These are phyloP conservation scores for Teratosphaeria destructans DNA, from an alignment of 2,329 filamentous ascomycete genomes.

Conservation along the genomic window DNA sequence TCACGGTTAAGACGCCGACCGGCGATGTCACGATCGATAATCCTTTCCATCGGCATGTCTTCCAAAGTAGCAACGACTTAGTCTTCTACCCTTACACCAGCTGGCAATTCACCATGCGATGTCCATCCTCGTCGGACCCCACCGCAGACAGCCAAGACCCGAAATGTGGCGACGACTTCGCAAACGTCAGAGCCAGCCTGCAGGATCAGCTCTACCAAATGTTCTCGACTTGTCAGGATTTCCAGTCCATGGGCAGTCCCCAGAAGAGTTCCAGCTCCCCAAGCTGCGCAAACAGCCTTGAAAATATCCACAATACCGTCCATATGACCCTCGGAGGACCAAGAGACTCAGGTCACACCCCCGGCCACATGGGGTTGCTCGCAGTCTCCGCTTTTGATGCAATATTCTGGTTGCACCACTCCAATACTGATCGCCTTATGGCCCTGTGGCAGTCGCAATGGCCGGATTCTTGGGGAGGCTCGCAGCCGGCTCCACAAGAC, in stretches of 20 bases:
- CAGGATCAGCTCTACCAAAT: conserved; percentile 25
- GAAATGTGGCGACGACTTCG: conserved; percentile 10
- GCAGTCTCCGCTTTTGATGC: conserved; percentile 23
- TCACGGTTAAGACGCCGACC: conserved; percentile 18
- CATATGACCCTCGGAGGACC: conserved; percentile 22
- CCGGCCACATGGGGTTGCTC: conserved; percentile 24
- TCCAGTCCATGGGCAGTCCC: conserved; percentile 22
- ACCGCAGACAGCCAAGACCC: conserved; percentile 9
- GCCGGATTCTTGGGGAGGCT: conserved; percentile 16
- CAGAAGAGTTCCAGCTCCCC: conserved; percentile 12
- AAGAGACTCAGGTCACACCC: conserved; percentile 5
- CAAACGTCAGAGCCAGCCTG: conserved; percentile 18
- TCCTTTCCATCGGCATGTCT: conserved; percentile 17
- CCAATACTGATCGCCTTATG: conserved; percentile 25
- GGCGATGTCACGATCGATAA: conserved; percentile 19
- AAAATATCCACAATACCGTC: conserved; percentile 27
- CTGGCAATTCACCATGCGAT: conserved; percentile 22
- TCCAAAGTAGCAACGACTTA: conserved; percentile 14
- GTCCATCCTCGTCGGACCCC: conserved; percentile 17
- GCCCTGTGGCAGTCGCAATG: conserved; percentile 25
- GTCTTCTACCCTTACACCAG: conserved; percentile 20
- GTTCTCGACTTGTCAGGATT: conserved; percentile 23
- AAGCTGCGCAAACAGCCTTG: conserved; percentile 24
- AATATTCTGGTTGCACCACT: conserved; percentile 26
- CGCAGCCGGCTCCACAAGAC: conserved; percentile 14